A percentile compares a stretch with the other conserved stretches of the same genome.
phyloP scores from a whole-genome alignment of 2,329 filamentous ascomycete genomes.

The Penicillium psychrosexuale region DNA sequence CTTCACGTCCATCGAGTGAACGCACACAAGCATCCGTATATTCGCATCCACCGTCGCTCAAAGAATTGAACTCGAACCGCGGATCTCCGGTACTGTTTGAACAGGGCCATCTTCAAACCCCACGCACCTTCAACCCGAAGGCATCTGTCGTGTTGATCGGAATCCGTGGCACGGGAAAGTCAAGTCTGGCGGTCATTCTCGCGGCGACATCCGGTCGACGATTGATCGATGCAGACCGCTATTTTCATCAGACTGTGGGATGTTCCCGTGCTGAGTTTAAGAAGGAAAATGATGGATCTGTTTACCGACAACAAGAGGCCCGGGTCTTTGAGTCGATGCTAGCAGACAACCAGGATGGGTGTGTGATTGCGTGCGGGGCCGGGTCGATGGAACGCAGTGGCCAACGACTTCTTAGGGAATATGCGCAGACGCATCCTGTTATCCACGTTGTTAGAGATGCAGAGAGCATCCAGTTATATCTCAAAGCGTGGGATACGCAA shows the following conservation, averaged over 20 bases:
- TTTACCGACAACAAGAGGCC: constrained; percentile 63
- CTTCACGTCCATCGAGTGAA: constrained; percentile 18
- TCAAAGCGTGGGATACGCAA: constrained; percentile 55
- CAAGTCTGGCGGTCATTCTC: constrained; percentile 71
- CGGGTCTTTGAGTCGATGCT: constrained; percentile 61
- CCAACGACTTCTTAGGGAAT: constrained; percentile 60
- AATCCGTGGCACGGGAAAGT: constrained; percentile 71
- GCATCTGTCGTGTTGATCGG: constrained; percentile 71
- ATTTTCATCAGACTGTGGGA: constrained; percentile 64
- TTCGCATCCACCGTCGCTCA: constrained; percentile 15
- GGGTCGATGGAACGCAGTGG: constrained; percentile 65
- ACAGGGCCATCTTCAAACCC: constrained; percentile 24
- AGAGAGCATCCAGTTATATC: constrained; percentile 61
- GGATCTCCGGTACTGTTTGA: constrained; percentile 30
- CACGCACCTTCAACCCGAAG: constrained; percentile 53
- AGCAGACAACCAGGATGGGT: constrained; percentile 56
- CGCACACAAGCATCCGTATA: constrained; percentile 21
- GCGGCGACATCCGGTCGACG: constrained; percentile 67
- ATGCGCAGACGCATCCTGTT: constrained; percentile 64
- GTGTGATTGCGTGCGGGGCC: constrained; percentile 68
- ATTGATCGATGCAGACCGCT: constrained; percentile 66
- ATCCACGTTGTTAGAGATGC: constrained; percentile 67
- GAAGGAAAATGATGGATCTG: constrained; percentile 57
- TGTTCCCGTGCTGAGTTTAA: constrained; percentile 62
- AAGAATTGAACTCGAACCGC: constrained; percentile 29